Percentiles rank a stretch among this genome's conserved stretches.
Evolutionary conservation across 2,329 filamentous ascomycete genomes (phyloP).

Genomic region (Sporothrix variecibatus): DNA sequence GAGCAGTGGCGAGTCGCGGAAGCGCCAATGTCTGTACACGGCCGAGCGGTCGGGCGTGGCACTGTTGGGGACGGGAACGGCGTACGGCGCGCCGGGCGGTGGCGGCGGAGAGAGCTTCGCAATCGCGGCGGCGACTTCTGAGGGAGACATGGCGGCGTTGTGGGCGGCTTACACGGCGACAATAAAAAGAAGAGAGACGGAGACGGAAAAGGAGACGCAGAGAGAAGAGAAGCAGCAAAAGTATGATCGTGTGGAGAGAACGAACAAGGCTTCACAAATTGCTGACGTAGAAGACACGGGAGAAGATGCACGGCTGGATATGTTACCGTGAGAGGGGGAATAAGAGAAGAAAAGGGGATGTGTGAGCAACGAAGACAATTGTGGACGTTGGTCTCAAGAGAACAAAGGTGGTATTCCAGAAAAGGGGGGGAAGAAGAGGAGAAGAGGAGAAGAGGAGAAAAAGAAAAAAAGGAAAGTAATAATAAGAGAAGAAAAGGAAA

Average conservation of each 20-base stretch:
- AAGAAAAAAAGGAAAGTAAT: background rate
- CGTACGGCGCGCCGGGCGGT: conserved; percentile 75
- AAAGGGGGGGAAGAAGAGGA: conserved; percentile 8
- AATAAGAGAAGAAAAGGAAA: background rate
- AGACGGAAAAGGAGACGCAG: background rate
- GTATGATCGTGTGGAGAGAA: background rate
- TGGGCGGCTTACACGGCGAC: background rate
- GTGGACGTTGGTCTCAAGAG: background rate
- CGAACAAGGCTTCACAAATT: background rate
- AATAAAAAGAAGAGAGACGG: background rate
- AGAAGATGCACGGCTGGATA: conserved; percentile 6
- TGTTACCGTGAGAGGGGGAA: background rate
- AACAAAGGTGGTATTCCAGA: conserved; percentile 2
- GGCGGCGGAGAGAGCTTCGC: conserved; percentile 62
- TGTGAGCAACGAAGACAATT: background rate
- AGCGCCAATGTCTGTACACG: conserved; percentile 82
- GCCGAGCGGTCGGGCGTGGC: conserved; percentile 70
- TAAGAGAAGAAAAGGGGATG: background rate
- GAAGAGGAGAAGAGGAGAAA: conserved; percentile 7
- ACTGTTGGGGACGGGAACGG: conserved; percentile 73
- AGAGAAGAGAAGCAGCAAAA: conserved; percentile 11
- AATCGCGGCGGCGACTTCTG: conserved; percentile 45
- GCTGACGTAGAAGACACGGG: background rate
- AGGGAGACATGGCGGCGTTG: conserved; percentile 39
- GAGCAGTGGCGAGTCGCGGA: conserved; percentile 69